phyloP scores from a whole-genome alignment of 331 rosid species.

The Telfairia occidentalis region DNA sequence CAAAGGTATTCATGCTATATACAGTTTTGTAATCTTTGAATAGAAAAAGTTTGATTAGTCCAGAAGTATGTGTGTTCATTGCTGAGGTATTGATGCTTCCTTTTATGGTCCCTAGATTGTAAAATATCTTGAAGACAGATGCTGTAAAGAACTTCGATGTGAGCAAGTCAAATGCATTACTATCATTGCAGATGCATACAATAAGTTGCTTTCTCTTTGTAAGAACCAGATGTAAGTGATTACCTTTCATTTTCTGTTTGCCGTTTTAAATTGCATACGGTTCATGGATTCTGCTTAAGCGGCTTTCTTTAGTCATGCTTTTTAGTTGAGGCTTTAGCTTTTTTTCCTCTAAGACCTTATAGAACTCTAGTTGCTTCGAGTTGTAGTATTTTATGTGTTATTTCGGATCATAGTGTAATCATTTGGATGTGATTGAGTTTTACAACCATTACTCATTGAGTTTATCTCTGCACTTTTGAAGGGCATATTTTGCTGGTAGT shows the following conservation, averaged over 20 bases:
- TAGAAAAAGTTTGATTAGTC: neutral
- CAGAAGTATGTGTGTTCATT: conserved; percentile 12
- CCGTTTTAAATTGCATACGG: neutral
- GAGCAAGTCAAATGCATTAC: conserved; percentile 55
- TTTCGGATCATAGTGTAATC: neutral
- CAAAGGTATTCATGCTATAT: conserved; percentile 42
- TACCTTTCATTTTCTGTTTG: neutral
- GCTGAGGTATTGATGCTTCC: conserved; percentile 13
- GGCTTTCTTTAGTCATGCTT: neutral
- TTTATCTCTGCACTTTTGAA: conserved; percentile 25
- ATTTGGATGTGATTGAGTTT: neutral
- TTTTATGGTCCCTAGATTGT: conserved; percentile 47
- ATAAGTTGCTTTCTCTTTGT: conserved; percentile 72
- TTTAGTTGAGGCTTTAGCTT: neutral
- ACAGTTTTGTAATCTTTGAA: neutral
- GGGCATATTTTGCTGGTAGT: conserved; percentile 77
- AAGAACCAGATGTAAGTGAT: conserved; percentile 86
- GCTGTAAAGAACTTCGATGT: conserved; percentile 67
- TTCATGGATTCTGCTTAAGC: neutral
- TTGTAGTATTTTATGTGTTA: neutral
- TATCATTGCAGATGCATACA: conserved; percentile 55
- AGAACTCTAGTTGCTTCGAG: neutral
- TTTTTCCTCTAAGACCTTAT: neutral
- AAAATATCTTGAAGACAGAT: conserved; percentile 89
- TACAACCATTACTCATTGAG: neutral